These are phyloP conservation scores for Alternaria infectoria DNA, from an alignment of 2,329 filamentous ascomycete species.

Conservation along the genomic window DNA sequence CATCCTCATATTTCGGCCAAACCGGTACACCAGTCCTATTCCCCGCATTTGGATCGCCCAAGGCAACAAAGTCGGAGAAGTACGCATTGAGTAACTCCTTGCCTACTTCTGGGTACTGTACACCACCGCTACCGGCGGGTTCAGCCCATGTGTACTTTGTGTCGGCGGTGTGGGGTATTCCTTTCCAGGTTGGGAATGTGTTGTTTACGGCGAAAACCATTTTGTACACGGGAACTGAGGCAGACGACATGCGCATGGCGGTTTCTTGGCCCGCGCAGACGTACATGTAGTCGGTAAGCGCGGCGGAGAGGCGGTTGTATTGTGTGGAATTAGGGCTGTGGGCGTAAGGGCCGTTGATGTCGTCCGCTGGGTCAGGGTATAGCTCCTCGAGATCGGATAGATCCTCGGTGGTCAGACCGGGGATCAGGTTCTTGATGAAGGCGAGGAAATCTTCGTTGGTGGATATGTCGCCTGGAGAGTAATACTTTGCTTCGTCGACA, in stretches of 20 bases:
- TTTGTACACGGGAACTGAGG: constrained; percentile 39
- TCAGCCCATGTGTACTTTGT: constrained; percentile 56
- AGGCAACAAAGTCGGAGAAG: constrained; percentile 51
- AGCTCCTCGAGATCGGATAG: constrained; percentile 23
- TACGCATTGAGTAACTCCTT: constrained; percentile 45
- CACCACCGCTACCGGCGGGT: constrained; percentile 54
- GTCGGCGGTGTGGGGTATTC: constrained; percentile 33
- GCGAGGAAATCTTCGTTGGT: constrained; percentile 44
- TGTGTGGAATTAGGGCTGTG: constrained; percentile 54
- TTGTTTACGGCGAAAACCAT: constrained; percentile 29
- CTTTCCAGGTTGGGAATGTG: constrained; percentile 25
- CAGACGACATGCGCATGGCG: constrained; percentile 46
- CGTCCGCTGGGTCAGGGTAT: constrained; percentile 33
- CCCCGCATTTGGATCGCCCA: constrained; percentile 48
- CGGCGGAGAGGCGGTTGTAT: constrained; percentile 53
- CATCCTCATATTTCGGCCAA: constrained; percentile 50
- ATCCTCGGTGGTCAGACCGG: constrained; percentile 22
- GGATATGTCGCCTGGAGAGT: constrained; percentile 33
- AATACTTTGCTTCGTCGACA: constrained; percentile 40
- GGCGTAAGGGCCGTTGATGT: constrained; percentile 41
- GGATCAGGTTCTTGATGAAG: constrained; percentile 31
- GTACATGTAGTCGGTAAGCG: constrained; percentile 54
- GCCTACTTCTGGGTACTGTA: constrained; percentile 49
- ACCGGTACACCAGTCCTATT: constrained; percentile 28
- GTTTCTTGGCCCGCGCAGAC: constrained; percentile 56